phyloP scores from a whole-genome alignment of 2,329 filamentous ascomycete genomes.

The Pseudocercospora ulei region DNA sequence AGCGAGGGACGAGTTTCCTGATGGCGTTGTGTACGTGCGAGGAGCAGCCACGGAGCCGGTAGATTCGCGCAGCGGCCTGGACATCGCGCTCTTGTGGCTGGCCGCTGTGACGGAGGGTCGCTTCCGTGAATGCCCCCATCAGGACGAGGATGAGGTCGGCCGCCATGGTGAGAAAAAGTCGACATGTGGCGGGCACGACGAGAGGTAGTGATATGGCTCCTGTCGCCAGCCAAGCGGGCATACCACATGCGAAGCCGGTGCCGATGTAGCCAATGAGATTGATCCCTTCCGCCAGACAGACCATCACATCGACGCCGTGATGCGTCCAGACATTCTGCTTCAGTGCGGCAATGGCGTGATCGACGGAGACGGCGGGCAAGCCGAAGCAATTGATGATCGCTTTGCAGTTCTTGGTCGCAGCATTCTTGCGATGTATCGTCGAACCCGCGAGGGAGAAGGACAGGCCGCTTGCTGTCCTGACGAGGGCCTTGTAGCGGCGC shows the following conservation, averaged over 20 bases:
- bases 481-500: constrained; percentile 28
- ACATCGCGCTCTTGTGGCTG: constrained; percentile 23
- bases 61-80: constrained; percentile 20
- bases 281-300: constrained; percentile 21
- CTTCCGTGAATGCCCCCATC: constrained; percentile 28
- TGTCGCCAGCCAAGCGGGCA: constrained; percentile 27
- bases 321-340: constrained; percentile 24
- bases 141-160: constrained; percentile 33
- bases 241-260: constrained; percentile 25
- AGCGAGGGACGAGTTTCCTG: constrained; percentile 19
- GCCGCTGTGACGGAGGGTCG: constrained; percentile 16
- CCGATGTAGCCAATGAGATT: constrained; percentile 22
- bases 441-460: constrained; percentile 18
- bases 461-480: constrained; percentile 25
- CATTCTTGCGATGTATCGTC: constrained; percentile 24
- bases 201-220: constrained; percentile 22
- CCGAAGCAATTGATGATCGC: constrained; percentile 26
- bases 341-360: constrained; percentile 20
- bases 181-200: constrained; percentile 30
- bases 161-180: constrained; percentile 32
- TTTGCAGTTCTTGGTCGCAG: constrained; percentile 23
- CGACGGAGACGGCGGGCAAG: constrained; percentile 19
- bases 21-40: constrained; percentile 22
- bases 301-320: constrained; percentile 15
- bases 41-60: constrained; percentile 19